Evolutionary conservation across 1,284 basidiomycete species (phyloP).

Genomic region (Melampsora larici-populina): DNA sequence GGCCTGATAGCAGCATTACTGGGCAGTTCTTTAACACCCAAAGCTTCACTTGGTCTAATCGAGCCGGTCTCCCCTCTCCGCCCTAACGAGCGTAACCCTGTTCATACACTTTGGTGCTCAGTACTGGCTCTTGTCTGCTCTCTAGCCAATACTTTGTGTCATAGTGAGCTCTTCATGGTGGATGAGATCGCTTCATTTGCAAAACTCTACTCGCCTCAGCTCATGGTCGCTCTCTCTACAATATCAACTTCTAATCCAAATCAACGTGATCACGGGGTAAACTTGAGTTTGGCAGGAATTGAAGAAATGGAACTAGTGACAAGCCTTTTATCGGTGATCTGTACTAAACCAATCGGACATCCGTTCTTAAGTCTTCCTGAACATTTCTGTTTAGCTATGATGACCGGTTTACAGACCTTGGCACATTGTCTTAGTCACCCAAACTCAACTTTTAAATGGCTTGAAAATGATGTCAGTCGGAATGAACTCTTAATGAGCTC

Average conservation of each 20-base stretch:
- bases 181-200: conserved; percentile 41
- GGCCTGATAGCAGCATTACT: conserved; percentile 40
- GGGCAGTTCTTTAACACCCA: conserved; percentile 34
- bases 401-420: conserved; percentile 30
- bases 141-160: conserved; percentile 36
- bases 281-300: conserved; percentile 26
- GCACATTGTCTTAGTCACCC: conserved; percentile 43
- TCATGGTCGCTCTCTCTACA: conserved; percentile 19
- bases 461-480: conserved; percentile 38
- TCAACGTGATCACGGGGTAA: conserved; percentile 24
- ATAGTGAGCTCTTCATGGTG: conserved; percentile 39
- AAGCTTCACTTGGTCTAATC: conserved; percentile 34
- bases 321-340: conserved; percentile 18
- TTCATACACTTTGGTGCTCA: conserved; percentile 41
- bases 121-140: conserved; percentile 35
- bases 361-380: conserved; percentile 26
- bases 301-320: conserved; percentile 38
- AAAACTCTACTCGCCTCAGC: conserved; percentile 37
- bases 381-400: conserved; percentile 23
- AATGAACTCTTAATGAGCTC: conserved; percentile 16
- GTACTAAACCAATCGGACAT: conserved; percentile 36
- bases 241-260: conserved; percentile 18
- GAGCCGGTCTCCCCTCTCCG: conserved; percentile 25
- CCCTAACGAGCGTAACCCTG: conserved; percentile 31
- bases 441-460: conserved; percentile 39